phyloP scores from a whole-genome alignment of 2,329 filamentous ascomycete species.

The Trichophaea hybrida region DNA sequence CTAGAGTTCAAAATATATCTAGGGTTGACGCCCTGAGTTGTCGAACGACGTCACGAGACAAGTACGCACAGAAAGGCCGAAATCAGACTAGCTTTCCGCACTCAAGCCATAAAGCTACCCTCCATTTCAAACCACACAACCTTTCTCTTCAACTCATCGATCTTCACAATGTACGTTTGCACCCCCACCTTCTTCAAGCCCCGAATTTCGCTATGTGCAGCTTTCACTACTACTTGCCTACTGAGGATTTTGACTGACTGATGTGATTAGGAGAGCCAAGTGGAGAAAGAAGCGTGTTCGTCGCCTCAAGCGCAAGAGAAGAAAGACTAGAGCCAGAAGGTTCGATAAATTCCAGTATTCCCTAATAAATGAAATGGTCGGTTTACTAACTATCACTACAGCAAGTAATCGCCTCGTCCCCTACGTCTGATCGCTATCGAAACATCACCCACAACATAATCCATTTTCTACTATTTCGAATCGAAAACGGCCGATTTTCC shows the following conservation, averaged over 20 bases:
- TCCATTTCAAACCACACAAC: not conserved
- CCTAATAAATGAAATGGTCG: conserved; percentile 5
- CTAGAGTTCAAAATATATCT: not conserved
- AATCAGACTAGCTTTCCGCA: not conserved
- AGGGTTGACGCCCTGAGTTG: not conserved
- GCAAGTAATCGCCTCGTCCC: conserved; percentile 52
- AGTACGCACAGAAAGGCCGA: not conserved
- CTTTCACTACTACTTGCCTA: too few relatives aligned
- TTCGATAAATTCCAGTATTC: conserved; percentile 39
- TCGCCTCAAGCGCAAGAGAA: conserved; percentile 98
- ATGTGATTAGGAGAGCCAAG: conserved; percentile 58
- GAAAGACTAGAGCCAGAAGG: conserved; percentile 98
- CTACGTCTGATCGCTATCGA: conserved; percentile 36
- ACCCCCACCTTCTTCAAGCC: not conserved
- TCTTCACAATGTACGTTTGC: not conserved
- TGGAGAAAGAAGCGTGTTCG: conserved; percentile 99
- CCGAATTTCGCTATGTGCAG: not conserved
- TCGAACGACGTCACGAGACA: not conserved
- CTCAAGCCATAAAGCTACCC: not conserved
- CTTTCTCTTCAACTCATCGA: not conserved
- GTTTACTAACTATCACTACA: conserved; percentile 32
- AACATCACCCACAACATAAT: conserved; percentile 22
- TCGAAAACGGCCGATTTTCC: not conserved
- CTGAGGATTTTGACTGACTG: too few relatives aligned
- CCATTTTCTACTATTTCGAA: not conserved